Base-by-base conservation (phyloP, 1,284 basidiomycete genomes). In the Entoloma clypeatum region DNA sequence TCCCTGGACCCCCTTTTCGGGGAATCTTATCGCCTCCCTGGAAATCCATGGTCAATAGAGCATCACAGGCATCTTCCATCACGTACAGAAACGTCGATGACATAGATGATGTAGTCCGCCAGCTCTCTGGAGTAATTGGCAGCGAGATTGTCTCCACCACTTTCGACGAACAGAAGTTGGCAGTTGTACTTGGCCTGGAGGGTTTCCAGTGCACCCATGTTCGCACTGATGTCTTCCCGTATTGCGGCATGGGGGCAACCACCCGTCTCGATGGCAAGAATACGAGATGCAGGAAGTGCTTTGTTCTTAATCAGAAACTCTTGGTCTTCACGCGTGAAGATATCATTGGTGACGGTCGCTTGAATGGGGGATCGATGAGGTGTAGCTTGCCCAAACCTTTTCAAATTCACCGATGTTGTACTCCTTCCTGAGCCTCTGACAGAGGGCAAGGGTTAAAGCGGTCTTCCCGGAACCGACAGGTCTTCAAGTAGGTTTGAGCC, bases 381-480 rank as follows among this genome's bases (percentile, higher is more conserved):
- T 37, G 34, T 36, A 21, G 14, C 24, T 23, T 26, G 30, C 17
- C 19, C 8, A 14, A 5, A 43, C 38, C 71, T 54, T 42, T 13
- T 32, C 14, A 25, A 16, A 47, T 55, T 44, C 55, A 86, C 92
- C 93, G 36, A 99, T 88, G 64, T 99, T 98, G 64, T 88, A 89
- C 49, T 84, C 74, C 29, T 81, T 79, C 41, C 95, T 77, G 37
- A 99, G 71, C 38, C 74, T 76, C 56, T 83, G 77, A 65, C 96
- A 99, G n/a, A 99, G 75, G 0, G 90, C 91, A 29, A 99, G 78
- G 0, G 94, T 87, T 44, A 99, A 67, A 0, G 95, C 95, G 0
- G 95, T 99, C 72, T 99, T 98, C 9, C 96, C 96, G 1, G 93
- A 96, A 8, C 96, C 96, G 14, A 99, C 95, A 1, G 95, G 92